phyloP scores from a whole-genome alignment of 2,329 filamentous ascomycete species.

The Akanthomyces lecanii region DNA sequence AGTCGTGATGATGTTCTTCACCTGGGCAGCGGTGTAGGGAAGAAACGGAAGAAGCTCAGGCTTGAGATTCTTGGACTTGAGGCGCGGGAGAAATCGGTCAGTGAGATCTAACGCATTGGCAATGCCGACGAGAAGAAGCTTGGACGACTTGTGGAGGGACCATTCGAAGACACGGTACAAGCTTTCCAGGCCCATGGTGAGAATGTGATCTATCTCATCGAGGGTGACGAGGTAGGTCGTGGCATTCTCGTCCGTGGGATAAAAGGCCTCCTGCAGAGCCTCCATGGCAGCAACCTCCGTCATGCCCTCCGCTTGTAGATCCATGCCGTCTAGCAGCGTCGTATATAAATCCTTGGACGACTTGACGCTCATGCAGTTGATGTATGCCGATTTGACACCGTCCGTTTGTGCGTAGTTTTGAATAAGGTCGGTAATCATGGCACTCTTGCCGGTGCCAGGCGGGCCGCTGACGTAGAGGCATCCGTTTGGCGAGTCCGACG shows the following conservation, averaged over 20 bases:
- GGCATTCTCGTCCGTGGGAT: slow-evolving; percentile 52
- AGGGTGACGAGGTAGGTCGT: slow-evolving; percentile 76
- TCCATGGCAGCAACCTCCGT: slow-evolving; percentile 64
- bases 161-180: slow-evolving; percentile 95
- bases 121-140: slow-evolving; percentile 82
- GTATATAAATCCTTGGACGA: slow-evolving; percentile 80
- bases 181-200: slow-evolving; percentile 83
- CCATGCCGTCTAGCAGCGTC: slow-evolving; percentile 68
- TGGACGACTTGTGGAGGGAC: slow-evolving; percentile 78
- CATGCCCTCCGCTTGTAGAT: slow-evolving; percentile 49
- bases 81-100: slow-evolving; percentile 85
- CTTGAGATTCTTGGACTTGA: slow-evolving; percentile 89
- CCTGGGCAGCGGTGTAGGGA: slow-evolving; percentile 83
- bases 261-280: slow-evolving; percentile 66
- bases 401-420: slow-evolving; percentile 49
- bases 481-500: slow-evolving; percentile 59
- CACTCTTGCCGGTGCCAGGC: slow-evolving; percentile 94
- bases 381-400: slow-evolving; percentile 65
- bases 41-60: slow-evolving; percentile 87
- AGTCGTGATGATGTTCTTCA: slow-evolving; percentile 79
- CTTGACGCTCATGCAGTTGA: slow-evolving; percentile 98
- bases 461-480: slow-evolving; percentile 95
- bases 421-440: slow-evolving; percentile 79
- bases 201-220: slow-evolving; percentile 91
- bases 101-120: slow-evolving; percentile 95